Conservation (phyloP, 2,329 filamentous ascomycete species). For the Penicillium rolfsii region DNA sequence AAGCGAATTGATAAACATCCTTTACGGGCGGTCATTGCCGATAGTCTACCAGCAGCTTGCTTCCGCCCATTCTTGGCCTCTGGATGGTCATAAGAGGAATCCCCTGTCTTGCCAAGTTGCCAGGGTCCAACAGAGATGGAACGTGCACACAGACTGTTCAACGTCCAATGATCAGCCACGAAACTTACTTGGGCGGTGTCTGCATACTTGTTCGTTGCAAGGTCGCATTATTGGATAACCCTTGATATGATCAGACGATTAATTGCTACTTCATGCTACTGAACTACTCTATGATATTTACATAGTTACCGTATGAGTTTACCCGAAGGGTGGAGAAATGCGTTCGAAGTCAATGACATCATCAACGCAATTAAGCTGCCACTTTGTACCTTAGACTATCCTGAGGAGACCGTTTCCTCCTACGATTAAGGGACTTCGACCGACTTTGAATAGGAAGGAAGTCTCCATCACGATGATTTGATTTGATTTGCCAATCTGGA, state of each 20-base stretch:
- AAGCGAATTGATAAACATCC: background rate
- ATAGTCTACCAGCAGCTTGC: background rate
- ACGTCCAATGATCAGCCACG: background rate
- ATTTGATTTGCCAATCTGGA: background rate
- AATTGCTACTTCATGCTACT: background rate
- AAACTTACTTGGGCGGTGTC: slow-evolving; percentile 8
- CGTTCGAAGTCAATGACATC: slow-evolving; percentile 20
- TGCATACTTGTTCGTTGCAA: slow-evolving; percentile 13
- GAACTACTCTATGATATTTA: background rate
- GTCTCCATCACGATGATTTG: background rate
- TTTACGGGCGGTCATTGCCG: background rate
- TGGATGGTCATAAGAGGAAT: background rate
- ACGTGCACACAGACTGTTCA: background rate
- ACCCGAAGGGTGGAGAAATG: background rate
- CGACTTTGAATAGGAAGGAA: too few species aligned
- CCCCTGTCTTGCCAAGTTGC: background rate
- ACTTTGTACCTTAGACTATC: background rate
- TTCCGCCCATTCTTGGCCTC: background rate
- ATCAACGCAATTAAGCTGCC: background rate
- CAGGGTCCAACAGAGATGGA: background rate
- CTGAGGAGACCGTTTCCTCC: too few species aligned
- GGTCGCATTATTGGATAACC: slow-evolving; percentile 1
- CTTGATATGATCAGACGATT: background rate
- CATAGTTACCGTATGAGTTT: background rate
- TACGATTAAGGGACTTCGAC: too few species aligned